Conservation (phyloP, 2,329 filamentous ascomycete species). For the Nemania bipapillata region DNA sequence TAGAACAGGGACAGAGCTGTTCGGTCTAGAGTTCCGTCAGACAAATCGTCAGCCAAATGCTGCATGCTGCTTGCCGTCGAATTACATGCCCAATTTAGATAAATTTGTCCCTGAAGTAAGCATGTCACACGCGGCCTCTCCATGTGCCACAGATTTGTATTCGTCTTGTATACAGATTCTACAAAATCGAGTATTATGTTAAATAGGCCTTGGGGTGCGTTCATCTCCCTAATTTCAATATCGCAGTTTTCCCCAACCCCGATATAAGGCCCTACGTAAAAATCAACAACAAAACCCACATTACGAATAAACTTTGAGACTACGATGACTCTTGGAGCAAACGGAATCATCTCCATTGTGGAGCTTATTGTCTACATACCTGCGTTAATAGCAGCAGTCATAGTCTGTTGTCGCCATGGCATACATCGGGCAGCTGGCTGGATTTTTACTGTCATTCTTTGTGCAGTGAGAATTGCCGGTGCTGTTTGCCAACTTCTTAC, state of each 20-base stretch:
- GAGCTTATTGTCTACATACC: conserved; percentile 13
- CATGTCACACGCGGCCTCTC: background rate
- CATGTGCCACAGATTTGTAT: background rate
- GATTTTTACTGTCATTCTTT: conserved; percentile 10
- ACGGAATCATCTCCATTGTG: conserved; percentile 5
- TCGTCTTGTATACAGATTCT: background rate
- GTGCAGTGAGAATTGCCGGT: conserved; percentile 7
- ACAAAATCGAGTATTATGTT: background rate
- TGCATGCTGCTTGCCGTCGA: background rate
- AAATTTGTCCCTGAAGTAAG: background rate
- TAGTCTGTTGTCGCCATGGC: conserved; percentile 13
- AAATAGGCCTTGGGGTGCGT: background rate
- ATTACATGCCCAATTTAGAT: conserved; percentile 4
- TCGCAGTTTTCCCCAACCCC: background rate
- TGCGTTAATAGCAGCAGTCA: background rate
- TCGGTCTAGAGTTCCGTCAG: no score
- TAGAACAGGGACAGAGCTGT: background rate
- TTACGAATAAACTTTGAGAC: background rate
- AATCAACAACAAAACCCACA: background rate
- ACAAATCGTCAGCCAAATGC: background rate
- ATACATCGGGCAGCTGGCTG: conserved; percentile 10
- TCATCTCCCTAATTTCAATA: background rate
- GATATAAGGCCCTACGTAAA: background rate
- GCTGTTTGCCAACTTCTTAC: conserved; percentile 14
- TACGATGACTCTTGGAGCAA: background rate